These are phyloP conservation scores for Staphylotrichum longicolle DNA, from an alignment of 495 filamentous ascomycete species.

Conservation along the genomic window DNA sequence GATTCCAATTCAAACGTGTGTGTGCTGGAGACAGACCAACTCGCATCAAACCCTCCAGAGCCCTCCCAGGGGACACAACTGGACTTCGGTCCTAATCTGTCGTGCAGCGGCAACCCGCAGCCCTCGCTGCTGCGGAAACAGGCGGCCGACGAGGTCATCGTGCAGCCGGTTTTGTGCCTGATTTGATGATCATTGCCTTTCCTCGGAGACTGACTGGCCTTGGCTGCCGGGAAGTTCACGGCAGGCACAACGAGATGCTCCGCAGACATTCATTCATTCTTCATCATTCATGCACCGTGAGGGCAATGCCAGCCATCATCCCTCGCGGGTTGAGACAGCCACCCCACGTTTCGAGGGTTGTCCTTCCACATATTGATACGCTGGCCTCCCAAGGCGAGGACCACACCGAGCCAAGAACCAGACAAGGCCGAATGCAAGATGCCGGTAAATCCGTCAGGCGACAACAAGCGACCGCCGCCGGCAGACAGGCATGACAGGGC, in stretches of 20 bases:
- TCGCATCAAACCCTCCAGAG: no score
- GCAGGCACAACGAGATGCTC: neutral
- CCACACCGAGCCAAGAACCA: neutral
- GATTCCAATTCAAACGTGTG: no score
- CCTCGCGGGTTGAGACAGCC: neutral
- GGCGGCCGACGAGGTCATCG: slow-evolving; percentile 21
- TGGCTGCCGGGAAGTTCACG: neutral
- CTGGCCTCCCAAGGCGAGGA: neutral
- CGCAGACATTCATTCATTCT: no score
- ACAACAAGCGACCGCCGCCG: neutral
- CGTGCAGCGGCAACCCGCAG: slow-evolving; percentile 2
- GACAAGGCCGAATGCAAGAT: neutral
- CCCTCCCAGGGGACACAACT: no score
- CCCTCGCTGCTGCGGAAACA: neutral
- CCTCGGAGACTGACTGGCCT: neutral
- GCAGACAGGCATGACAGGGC: slow-evolving; percentile 4
- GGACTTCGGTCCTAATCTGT: neutral
- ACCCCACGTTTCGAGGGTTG: slow-evolving; percentile 7
- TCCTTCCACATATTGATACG: neutral
- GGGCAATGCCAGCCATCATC: neutral
- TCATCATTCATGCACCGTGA: no score
- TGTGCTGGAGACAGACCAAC: no score
- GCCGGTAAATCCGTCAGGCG: slow-evolving; percentile 10
- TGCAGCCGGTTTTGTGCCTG: slow-evolving; percentile 8
- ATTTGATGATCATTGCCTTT: slow-evolving; percentile 15